phyloP scores from a whole-genome alignment of 1,284 basidiomycete genomes.

The Wolfiporia cocos region DNA sequence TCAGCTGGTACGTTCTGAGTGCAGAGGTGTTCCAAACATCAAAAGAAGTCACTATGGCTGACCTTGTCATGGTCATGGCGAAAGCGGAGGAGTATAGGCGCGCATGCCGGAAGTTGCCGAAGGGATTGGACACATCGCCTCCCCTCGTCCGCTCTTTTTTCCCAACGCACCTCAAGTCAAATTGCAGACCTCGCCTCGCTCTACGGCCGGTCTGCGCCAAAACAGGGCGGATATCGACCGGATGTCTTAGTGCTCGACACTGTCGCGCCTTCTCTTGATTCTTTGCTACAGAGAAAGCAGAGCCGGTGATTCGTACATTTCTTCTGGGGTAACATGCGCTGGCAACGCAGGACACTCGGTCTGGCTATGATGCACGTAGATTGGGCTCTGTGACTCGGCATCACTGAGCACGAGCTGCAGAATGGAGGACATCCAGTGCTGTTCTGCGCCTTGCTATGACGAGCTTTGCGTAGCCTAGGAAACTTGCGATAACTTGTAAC shows the following conservation, averaged over 20 bases:
- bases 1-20: no score
- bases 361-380: background rate
- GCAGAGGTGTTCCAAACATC: no score
- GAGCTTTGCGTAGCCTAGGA: no score
- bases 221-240: constrained; percentile 42
- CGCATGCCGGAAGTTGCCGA: no score
- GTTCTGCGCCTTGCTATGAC: background rate
- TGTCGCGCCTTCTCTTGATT: constrained; percentile 26
- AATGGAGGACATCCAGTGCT: background rate
- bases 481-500: no score
- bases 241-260: constrained; percentile 46
- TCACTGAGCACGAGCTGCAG: background rate
- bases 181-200: constrained; percentile 33
- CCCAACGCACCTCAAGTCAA: constrained; percentile 44
- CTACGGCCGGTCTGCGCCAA: constrained; percentile 43
- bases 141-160: no score
- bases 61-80: no score
- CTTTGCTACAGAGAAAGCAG: constrained; percentile 27
- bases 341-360: background rate
- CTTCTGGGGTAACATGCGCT: background rate
- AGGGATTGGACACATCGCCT: no score
- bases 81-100: no score
- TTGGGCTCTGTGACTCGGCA: background rate
- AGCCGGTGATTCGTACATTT: constrained; percentile 42
- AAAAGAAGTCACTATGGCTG: no score